Evolutionary conservation across 352 stramenopile species (phyloP).

Genomic region (Phytophthora sp.): DNA sequence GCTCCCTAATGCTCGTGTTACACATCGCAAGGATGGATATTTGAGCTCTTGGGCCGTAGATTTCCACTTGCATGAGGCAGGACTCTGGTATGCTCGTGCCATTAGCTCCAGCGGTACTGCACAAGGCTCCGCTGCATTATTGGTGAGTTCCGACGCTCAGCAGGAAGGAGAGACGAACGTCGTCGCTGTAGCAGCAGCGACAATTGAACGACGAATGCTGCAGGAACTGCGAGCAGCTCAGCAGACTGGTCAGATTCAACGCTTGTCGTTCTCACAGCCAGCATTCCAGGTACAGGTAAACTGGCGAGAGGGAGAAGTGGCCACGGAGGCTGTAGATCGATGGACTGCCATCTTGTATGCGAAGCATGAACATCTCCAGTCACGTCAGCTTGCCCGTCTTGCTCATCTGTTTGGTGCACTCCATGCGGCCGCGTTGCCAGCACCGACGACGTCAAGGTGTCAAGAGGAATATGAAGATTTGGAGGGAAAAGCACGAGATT

Average conservation of each 20-base stretch:
- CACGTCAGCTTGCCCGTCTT: constrained; percentile 62
- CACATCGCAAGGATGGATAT: constrained; percentile 64
- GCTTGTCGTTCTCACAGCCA: constrained; percentile 55
- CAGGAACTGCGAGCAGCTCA: constrained; percentile 61
- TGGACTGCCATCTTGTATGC: constrained; percentile 61
- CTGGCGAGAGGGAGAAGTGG: constrained; percentile 26
- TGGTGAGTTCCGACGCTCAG: constrained; percentile 19
- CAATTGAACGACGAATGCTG: constrained; percentile 50
- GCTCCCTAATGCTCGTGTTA: constrained; percentile 31
- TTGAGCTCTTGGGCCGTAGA: constrained; percentile 54
- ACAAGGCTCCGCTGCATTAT: neutral
- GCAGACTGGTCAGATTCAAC: constrained; percentile 59
- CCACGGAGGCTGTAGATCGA: constrained; percentile 24
- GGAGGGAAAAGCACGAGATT: constrained; percentile 38
- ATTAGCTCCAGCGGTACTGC: constrained; percentile 6
- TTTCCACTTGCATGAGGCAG: constrained; percentile 68
- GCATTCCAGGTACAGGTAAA: constrained; percentile 61
- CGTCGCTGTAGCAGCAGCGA: constrained; percentile 34
- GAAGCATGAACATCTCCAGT: constrained; percentile 65
- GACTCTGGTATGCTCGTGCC: constrained; percentile 39
- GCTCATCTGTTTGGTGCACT: constrained; percentile 65
- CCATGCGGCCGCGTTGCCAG: constrained; percentile 40
- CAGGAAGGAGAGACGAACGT: constrained; percentile 27
- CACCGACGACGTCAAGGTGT: constrained; percentile 14
- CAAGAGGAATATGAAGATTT: constrained; percentile 16